Conservation (phyloP, 768 basidiomycete genomes). For the Dacryopinax spathularia region DNA sequence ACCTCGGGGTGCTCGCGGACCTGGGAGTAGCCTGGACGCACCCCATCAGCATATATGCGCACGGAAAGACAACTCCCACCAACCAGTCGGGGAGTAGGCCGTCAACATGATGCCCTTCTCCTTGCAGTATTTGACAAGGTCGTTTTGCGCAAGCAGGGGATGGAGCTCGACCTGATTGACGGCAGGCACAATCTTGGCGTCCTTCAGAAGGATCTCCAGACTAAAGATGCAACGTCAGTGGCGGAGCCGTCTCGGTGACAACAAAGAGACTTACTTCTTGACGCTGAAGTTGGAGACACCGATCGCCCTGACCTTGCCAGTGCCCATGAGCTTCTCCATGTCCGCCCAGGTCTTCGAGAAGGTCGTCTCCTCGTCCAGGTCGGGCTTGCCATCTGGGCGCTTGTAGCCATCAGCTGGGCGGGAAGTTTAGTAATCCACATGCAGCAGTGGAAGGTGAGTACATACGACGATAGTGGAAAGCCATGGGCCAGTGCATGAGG, state of each 20-base stretch:
- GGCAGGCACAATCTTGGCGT: conserved; percentile 43
- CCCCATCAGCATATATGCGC: conserved; percentile 21
- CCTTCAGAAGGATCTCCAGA: conserved; percentile 29
- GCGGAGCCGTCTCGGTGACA: neutral
- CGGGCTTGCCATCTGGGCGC: conserved; percentile 14
- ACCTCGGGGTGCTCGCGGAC: conserved; percentile 37
- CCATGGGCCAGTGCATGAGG: conserved; percentile 37
- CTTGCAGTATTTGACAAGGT: conserved; percentile 42
- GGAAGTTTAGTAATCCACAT: neutral
- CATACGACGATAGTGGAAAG: conserved; percentile 3
- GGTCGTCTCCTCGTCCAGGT: conserved; percentile 15
- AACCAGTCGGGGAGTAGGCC: conserved; percentile 45
- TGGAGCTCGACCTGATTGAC: conserved; percentile 43
- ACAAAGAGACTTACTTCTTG: conserved; percentile 30
- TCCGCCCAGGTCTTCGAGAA: conserved; percentile 36
- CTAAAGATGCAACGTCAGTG: conserved; percentile 27
- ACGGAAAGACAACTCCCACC: conserved; percentile 15
- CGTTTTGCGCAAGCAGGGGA: conserved; percentile 51
- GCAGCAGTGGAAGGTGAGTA: neutral
- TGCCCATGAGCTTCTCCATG: conserved; percentile 36
- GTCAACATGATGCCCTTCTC: conserved; percentile 45
- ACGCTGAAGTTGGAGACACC: conserved; percentile 49
- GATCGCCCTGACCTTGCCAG: conserved; percentile 36
- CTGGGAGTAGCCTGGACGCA: conserved; percentile 26
- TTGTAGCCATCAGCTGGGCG: conserved; percentile 19